phyloP scores from a whole-genome alignment of 352 stramenopile species.

The Globisporangium cylindrosporum region DNA sequence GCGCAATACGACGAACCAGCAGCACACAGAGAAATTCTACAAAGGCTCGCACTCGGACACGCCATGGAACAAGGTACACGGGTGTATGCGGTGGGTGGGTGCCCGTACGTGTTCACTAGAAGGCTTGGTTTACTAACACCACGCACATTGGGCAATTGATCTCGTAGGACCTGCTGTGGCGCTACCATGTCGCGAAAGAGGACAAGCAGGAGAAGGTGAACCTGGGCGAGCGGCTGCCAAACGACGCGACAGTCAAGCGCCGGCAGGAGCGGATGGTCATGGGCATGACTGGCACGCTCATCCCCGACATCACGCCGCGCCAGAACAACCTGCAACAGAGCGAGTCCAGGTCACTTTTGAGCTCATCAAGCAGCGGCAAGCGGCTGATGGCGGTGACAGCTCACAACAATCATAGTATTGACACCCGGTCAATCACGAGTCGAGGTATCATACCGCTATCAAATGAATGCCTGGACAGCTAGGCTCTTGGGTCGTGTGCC shows the following conservation, averaged over 20 bases:
- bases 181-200: constrained; percentile 48
- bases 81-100: background rate
- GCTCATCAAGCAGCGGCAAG: constrained; percentile 15
- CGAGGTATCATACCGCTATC: background rate
- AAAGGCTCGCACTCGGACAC: constrained; percentile 51
- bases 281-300: constrained; percentile 46
- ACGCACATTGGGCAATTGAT: background rate
- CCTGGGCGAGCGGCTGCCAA: constrained; percentile 28
- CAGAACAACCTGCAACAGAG: constrained; percentile 11
- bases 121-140: background rate
- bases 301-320: constrained; percentile 40
- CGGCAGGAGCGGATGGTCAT: constrained; percentile 40
- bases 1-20: constrained; percentile 2
- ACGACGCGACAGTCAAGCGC: constrained; percentile 26
- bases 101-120: background rate
- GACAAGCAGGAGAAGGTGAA: constrained; percentile 44
- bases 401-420: background rate
- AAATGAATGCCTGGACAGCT: background rate
- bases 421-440: background rate
- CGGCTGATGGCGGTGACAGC: background rate
- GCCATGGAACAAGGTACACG: constrained; percentile 47
- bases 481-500: background rate
- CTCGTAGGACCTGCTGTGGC: constrained; percentile 41
- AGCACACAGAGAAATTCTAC: constrained; percentile 43
- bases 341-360: constrained; percentile 1